These are phyloP conservation scores for Phytopythium chamaehyphon DNA, from an alignment of 352 stramenopile species.

Conservation along the genomic window DNA sequence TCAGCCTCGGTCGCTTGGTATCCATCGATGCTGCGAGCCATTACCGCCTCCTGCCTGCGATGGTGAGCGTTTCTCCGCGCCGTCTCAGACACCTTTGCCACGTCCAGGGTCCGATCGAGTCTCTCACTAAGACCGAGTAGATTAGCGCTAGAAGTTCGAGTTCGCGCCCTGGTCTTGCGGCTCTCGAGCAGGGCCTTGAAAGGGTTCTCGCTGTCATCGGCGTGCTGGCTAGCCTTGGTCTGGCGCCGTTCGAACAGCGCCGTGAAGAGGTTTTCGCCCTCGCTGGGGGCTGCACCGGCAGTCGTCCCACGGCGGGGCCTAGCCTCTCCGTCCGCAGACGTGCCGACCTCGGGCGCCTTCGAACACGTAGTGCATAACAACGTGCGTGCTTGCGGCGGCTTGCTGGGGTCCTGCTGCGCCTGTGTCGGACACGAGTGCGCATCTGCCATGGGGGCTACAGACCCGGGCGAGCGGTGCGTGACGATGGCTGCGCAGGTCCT, in stretches of 20 bases:
- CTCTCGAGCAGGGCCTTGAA: slow-evolving; percentile 5
- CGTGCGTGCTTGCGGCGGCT: too few relatives aligned
- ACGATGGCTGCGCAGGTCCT: slow-evolving; percentile 15
- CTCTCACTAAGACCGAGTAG: background rate
- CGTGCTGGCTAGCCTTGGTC: too few relatives aligned
- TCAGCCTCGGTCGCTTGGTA: too few relatives aligned
- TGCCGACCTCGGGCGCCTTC: background rate
- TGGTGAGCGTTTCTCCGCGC: too few relatives aligned
- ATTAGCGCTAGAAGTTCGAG: background rate
- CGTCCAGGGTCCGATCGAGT: too few relatives aligned
- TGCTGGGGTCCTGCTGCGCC: too few relatives aligned
- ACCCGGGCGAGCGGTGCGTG: slow-evolving; percentile 7
- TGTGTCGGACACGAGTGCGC: too few relatives aligned
- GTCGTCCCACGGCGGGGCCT: slow-evolving; percentile 1
- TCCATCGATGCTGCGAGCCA: too few relatives aligned
- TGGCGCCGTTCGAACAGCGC: slow-evolving; percentile 1
- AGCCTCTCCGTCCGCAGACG: background rate
- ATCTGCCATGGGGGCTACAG: background rate
- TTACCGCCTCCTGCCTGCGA: too few relatives aligned
- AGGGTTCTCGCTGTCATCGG: background rate
- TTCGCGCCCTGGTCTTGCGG: background rate
- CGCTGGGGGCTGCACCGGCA: background rate
- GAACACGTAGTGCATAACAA: too few relatives aligned
- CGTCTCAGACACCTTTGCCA: too few relatives aligned
- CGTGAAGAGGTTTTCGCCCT: slow-evolving; percentile 4